phyloP scores from a whole-genome alignment of 106 monocot species.

The Vanilla planifolia region DNA sequence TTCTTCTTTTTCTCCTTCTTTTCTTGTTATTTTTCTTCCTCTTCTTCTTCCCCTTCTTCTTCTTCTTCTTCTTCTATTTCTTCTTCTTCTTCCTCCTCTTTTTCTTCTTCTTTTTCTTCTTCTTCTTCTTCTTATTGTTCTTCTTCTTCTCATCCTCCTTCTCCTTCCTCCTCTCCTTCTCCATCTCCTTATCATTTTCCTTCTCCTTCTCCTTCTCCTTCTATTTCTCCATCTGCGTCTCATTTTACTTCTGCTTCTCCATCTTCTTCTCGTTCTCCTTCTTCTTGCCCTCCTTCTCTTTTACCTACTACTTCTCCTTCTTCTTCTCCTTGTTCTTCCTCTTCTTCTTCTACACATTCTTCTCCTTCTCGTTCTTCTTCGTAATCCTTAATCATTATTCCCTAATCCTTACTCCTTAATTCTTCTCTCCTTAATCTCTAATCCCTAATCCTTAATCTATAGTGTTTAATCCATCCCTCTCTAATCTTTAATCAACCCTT shows the following conservation, averaged over 20 bases:
- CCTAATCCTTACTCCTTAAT: too few relatives aligned
- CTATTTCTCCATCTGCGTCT: background rate
- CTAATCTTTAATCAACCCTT: too few relatives aligned
- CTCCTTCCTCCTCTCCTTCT: background rate
- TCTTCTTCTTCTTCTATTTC: background rate
- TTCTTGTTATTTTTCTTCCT: background rate
- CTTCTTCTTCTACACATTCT: too few relatives aligned
- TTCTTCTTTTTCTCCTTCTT: too few relatives aligned
- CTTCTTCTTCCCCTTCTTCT: background rate
- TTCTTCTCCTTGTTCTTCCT: background rate
- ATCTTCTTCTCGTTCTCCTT: background rate
- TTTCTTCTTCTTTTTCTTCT: background rate
- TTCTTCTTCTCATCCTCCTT: too few relatives aligned
- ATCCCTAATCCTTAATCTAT: too few relatives aligned
- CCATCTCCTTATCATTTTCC: background rate
- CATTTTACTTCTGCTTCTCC: too few relatives aligned
- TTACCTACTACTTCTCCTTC: background rate
- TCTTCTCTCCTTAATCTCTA: too few relatives aligned
- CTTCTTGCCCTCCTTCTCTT: background rate
- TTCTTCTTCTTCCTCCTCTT: background rate
- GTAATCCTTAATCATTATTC: too few relatives aligned
- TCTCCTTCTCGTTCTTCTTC: too few relatives aligned
- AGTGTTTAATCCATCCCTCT: too few relatives aligned
- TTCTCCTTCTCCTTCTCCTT: background rate
- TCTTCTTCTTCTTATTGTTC: too few relatives aligned